These are phyloP conservation scores for Marchantia polymorpha DNA, from an alignment of 225 moss, liverwort and hornwort species.

Conservation along the genomic window DNA sequence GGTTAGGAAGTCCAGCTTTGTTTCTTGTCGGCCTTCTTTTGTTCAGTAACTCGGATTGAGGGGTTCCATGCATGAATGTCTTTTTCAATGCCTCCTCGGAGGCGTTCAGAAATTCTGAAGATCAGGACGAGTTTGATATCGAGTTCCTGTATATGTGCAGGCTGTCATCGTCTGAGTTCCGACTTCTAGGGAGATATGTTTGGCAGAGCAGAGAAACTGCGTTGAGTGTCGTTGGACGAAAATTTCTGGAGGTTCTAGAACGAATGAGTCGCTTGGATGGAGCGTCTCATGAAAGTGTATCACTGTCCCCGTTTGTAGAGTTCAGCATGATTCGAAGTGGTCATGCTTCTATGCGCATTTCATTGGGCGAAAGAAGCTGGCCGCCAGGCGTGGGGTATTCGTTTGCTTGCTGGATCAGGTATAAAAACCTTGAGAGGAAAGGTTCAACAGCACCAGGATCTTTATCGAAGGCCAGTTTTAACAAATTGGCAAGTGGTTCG, in stretches of 20 bases:
- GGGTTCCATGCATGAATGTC: not conserved
- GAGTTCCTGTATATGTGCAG: constrained; percentile 42
- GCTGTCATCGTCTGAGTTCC: constrained; percentile 78
- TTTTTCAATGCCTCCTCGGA: not conserved
- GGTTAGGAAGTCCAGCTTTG: not conserved
- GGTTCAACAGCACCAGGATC: constrained; percentile 24
- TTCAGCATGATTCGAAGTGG: constrained; percentile 73
- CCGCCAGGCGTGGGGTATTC: constrained; percentile 97
- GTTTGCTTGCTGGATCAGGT: constrained; percentile 90
- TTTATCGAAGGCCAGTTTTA: constrained; percentile 25
- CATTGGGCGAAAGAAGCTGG: constrained; percentile 85
- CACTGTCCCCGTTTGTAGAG: constrained; percentile 78
- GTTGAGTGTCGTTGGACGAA: constrained; percentile 53
- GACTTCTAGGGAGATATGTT: constrained; percentile 72
- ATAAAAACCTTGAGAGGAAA: constrained; percentile 53
- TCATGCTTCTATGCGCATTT: constrained; percentile 78
- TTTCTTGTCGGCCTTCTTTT: not conserved
- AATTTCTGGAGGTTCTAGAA: constrained; percentile 67
- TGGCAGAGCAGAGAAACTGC: constrained; percentile 88
- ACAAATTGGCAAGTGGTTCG: constrained; percentile 37
- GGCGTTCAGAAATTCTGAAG: not conserved
- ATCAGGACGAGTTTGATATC: not conserved
- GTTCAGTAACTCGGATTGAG: not conserved
- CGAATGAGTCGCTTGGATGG: constrained; percentile 68
- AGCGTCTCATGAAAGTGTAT: constrained; percentile 66